Evolutionary conservation across 805 yeast species (phyloP).

Genomic region (Saccharomycopsis malanga): DNA sequence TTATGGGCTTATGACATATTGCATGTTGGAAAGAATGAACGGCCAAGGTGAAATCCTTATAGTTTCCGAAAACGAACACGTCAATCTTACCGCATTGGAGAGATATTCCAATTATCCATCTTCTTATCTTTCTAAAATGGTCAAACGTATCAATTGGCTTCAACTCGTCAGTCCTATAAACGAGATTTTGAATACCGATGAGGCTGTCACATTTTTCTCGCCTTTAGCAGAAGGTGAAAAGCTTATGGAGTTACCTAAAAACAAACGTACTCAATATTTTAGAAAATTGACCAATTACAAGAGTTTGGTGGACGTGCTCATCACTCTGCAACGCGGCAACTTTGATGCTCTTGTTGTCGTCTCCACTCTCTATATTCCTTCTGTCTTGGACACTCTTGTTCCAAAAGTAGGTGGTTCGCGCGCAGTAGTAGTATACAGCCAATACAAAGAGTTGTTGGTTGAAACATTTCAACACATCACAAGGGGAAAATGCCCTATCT

Average conservation of each 20-base stretch:
- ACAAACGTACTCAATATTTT: slow-evolving; percentile 51
- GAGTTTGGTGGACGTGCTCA: slow-evolving; percentile 37
- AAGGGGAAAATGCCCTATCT: slow-evolving; percentile 47
- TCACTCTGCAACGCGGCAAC: slow-evolving; percentile 41
- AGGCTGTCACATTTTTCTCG: slow-evolving; percentile 8
- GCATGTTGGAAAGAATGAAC: slow-evolving; percentile 85
- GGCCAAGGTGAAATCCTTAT: slow-evolving; percentile 61
- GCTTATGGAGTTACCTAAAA: slow-evolving; percentile 23
- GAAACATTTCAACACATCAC: slow-evolving; percentile 65
- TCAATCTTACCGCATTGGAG: slow-evolving; percentile 65
- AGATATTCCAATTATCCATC: slow-evolving; percentile 54
- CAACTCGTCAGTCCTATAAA: slow-evolving; percentile 76
- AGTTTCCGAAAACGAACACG: slow-evolving; percentile 89
- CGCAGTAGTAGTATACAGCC: slow-evolving; percentile 76
- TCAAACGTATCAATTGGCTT: slow-evolving; percentile 65
- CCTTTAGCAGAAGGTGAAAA: slow-evolving; percentile 33
- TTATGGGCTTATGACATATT: slow-evolving; percentile 83
- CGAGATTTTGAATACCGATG: slow-evolving; percentile 14
- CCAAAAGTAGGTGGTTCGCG: slow-evolving; percentile 75
- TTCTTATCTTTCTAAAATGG: slow-evolving; percentile 43
- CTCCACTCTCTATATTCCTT: slow-evolving; percentile 62
- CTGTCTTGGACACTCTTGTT: slow-evolving; percentile 54
- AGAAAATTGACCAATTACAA: slow-evolving; percentile 44
- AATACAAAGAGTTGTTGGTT: slow-evolving; percentile 71
- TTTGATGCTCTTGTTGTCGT: slow-evolving; percentile 75